Base-by-base conservation (phyloP, 2,329 filamentous ascomycete genomes). In the Pezicula radicicola region DNA sequence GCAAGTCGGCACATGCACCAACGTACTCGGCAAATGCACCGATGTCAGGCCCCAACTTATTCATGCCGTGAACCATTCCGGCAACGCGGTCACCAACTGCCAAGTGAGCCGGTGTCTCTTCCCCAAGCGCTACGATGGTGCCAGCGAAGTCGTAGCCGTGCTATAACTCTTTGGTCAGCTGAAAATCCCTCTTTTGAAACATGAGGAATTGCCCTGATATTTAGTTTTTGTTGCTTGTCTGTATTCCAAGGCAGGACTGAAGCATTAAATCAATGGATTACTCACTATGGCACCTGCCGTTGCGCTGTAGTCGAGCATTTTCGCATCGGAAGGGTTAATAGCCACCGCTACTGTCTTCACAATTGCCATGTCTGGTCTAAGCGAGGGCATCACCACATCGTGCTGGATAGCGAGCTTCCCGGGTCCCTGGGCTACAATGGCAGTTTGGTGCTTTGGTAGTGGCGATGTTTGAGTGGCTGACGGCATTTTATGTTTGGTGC, bases 21-120 rank as follows among this genome's bases (percentile, higher is more conserved):
- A 74, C 51, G 45, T 69, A 74, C 49, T 77, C 72, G 1, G 74
- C 68, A 55, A 77, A 78, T 0, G 73, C 73, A 6, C 74, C 75
- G 6, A 37, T 19, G 12, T 46, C 37, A 2, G 52, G 51, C 12
- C 28, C 8, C 12, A 47, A 15, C 6, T 35, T 18, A 36, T 59
- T 54, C n/a, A 39, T 54, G 4, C 52, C 54, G 28, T 50, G 35
- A 3, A 52, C 52, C n/a, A 27, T 35, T 2, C 54, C 55, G 15
- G 33, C 30, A 27, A 60, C 56, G 3, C 56, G 41, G 18, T 71
- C 69, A 6, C 57, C 57, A 16, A 59, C 25, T 5, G 25, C 25
- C 15, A 46, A 28, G n/a, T n/a, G 44, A 16, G 44, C 21, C 15
- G 10, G 44, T 10, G 16, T 16, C 8, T 41, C 16, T 8, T 10